phyloP scores from a whole-genome alignment of 2,329 filamentous ascomycete species.

The Fusarium sp. region DNA sequence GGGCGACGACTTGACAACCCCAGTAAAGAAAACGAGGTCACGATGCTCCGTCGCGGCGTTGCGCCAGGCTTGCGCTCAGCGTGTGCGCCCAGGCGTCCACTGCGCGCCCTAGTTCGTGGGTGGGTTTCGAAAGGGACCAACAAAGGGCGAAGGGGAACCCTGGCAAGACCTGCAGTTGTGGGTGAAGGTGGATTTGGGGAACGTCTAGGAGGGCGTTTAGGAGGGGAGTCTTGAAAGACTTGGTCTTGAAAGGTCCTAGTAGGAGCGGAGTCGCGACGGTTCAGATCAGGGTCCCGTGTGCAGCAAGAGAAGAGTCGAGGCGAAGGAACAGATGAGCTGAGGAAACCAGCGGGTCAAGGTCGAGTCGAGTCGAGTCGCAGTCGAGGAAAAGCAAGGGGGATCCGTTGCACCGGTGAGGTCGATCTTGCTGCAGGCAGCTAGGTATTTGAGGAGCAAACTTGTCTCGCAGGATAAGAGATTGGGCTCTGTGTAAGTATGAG shows the following conservation, averaged over 20 bases:
- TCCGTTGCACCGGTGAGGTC: slow-evolving; percentile 37
- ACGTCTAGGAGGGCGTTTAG: slow-evolving; percentile 23
- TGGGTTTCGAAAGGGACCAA: slow-evolving; percentile 40
- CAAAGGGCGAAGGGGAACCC: slow-evolving; percentile 30
- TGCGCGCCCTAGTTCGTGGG: slow-evolving; percentile 35
- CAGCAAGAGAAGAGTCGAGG: neutral
- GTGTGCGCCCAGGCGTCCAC: slow-evolving; percentile 24
- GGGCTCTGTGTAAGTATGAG: slow-evolving; percentile 27
- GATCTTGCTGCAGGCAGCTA: slow-evolving; percentile 34
- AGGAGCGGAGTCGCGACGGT: slow-evolving; percentile 26
- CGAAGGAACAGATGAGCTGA: slow-evolving; percentile 11
- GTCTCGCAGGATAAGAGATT: slow-evolving; percentile 15
- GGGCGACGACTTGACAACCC: slow-evolving; percentile 31
- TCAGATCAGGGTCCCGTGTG: slow-evolving; percentile 25
- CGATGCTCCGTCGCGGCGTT: slow-evolving; percentile 44
- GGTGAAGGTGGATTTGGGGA: slow-evolving; percentile 41
- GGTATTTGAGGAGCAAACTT: slow-evolving; percentile 11
- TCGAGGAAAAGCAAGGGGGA: slow-evolving; percentile 27
- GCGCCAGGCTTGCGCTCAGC: slow-evolving; percentile 39
- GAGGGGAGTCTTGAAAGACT: slow-evolving; percentile 28
- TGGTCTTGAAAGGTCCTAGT: slow-evolving; percentile 38
- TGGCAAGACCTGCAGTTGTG: slow-evolving; percentile 37
- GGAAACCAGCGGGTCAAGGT: slow-evolving; percentile 8
- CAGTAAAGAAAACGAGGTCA: slow-evolving; percentile 40
- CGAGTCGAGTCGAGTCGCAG: slow-evolving; percentile 7